Conservation (phyloP, 176 grass and related monocot species). For the Cocos nucifera region DNA sequence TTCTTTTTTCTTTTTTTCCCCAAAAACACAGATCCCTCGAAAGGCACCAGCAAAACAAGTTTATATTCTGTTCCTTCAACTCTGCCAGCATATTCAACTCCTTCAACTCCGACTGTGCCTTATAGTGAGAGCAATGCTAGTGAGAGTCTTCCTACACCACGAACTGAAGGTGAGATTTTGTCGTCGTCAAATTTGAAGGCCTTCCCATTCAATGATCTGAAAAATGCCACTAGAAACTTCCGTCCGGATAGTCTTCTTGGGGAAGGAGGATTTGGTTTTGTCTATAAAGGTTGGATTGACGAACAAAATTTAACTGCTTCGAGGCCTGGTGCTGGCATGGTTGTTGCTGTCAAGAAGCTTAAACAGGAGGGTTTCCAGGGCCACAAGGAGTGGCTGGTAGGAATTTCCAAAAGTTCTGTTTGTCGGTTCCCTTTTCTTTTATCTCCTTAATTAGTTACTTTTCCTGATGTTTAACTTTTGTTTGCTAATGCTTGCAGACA, state of each 20-base stretch:
- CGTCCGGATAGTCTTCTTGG: constrained; percentile 18
- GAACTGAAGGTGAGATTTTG: constrained; percentile 20
- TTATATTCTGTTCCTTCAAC: constrained; percentile 11
- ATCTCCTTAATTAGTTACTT: too few species aligned
- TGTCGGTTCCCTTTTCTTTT: not conserved
- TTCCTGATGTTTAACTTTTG: too few species aligned
- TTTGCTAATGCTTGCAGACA: constrained; percentile 5
- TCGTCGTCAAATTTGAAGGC: constrained; percentile 20
- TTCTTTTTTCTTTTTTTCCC: not conserved
- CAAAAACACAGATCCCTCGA: not conserved
- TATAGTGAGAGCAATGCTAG: not conserved
- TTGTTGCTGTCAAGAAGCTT: constrained; percentile 26
- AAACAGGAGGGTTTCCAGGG: constrained; percentile 24
- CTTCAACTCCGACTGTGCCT: not conserved
- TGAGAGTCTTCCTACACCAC: constrained; percentile 14
- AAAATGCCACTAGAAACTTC: constrained; percentile 23
- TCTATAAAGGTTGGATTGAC: constrained; percentile 29
- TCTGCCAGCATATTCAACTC: constrained; percentile 4
- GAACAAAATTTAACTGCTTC: constrained; percentile 16
- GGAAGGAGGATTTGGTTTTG: constrained; percentile 26
- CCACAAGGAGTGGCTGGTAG: constrained; percentile 29
- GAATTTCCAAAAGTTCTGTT: not conserved
- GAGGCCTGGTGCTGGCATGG: constrained; percentile 17
- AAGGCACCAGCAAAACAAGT: constrained; percentile 1
- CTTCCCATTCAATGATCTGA: constrained; percentile 14